These are phyloP conservation scores for Croton laevigatus DNA, from an alignment of 441 rosid genomes.

Conservation along the genomic window DNA sequence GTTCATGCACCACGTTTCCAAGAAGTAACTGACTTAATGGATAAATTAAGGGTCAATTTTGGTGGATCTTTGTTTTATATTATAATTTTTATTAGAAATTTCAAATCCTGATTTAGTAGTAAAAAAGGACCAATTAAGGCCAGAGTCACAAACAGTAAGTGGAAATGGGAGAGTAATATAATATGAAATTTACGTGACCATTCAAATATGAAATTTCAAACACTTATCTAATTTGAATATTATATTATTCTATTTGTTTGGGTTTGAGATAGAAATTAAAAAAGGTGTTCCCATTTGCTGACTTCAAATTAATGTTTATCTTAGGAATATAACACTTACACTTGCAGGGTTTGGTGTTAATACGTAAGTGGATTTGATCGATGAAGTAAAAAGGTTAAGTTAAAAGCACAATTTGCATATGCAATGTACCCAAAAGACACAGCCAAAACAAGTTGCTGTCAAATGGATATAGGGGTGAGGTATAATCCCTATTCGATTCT, in stretches of 20 bases:
- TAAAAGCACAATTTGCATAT: too few relatives aligned
- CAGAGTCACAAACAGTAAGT: not conserved
- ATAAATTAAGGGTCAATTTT: too few relatives aligned
- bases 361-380: not conserved
- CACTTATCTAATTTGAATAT: not conserved
- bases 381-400: not conserved
- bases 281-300: not conserved
- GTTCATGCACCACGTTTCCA: too few relatives aligned
- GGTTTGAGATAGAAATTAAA: not conserved
- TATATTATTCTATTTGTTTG: not conserved
- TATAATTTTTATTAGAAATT: not conserved
- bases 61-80: not conserved
- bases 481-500: too few relatives aligned
- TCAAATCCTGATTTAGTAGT: too few relatives aligned
- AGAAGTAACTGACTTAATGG: too few relatives aligned
- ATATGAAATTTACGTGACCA: not conserved
- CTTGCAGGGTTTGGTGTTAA: not conserved
- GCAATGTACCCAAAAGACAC: too few relatives aligned
- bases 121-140: too few relatives aligned
- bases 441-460: too few relatives aligned
- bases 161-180: not conserved
- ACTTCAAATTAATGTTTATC: slow-evolving; percentile 2
- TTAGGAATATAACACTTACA: not conserved
- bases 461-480: too few relatives aligned
- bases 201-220: not conserved